Base-by-base conservation (phyloP, 345 rosid species). In the Turritis glabra region DNA sequence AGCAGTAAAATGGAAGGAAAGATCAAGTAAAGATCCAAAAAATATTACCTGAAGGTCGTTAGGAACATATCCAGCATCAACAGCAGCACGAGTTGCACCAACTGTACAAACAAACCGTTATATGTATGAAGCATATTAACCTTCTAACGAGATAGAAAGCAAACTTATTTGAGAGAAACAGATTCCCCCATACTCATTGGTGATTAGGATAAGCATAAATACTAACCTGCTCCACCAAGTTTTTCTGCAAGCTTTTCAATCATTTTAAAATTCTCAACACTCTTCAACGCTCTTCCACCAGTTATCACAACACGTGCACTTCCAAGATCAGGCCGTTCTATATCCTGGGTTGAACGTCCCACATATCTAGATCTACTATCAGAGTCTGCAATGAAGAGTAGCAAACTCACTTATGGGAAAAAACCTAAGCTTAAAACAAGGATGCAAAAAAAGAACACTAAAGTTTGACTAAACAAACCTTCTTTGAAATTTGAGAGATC, bases 21-120 rank as follows among this genome's bases (percentile, higher is more conserved):
- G 25, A 8, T 18, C 55, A 74, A 38, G 33, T 10, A 14, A 47
- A 65, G 21, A 43, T 18, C 48, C 63, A 25, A 44, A 54, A n/a
- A 33, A 6, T 27, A 22, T 76, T 86, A 92, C 99, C 96, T 92
- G 99, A 59, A 92, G 96, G 7, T 96, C 97, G 75, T 96, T 96
- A 55, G 96, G 88, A 80, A 89, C 99, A 81, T 82, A 96, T 78
- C 97, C 99, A n/a, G 99, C 97, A 83, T 95, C 99, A 56, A 95
- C 99, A 64, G 96, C 98, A 79, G 99, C 99, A 67, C 99, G 98
- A 8, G 99, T 95, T 62, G 99, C 99, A 76, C 99, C 99, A 79
- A 95, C 99, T 95, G 73, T 47, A 68, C 50, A 70, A 71, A 59
- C 55, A 57, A 72, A 68, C 47, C 18, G 18, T 41, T 23, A 4